phyloP scores from a whole-genome alignment of 441 rosid genomes.

The Pelargonium fulgidum region DNA sequence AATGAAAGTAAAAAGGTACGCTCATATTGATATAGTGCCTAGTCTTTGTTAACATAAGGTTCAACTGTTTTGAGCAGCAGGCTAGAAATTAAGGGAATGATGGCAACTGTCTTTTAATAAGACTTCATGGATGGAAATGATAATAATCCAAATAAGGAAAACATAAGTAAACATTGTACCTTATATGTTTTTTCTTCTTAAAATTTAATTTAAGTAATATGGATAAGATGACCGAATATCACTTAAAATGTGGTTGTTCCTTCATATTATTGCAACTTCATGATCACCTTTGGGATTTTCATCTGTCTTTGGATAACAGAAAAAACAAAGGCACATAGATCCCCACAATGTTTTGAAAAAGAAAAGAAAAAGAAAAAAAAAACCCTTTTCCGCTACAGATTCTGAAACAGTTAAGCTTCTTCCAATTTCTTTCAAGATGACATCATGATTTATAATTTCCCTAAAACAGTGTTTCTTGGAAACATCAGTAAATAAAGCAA shows the following conservation, averaged over 20 bases:
- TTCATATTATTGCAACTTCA: not conserved
- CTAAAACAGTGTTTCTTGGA: not conserved
- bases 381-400: not conserved
- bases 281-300: not conserved
- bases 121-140: not conserved
- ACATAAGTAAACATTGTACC: not conserved
- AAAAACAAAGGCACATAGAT: not conserved
- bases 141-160: not conserved
- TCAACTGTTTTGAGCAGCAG: not conserved
- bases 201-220: not conserved
- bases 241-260: not conserved
- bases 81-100: too few species aligned
- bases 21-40: not conserved
- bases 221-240: not conserved
- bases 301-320: not conserved
- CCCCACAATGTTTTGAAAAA: not conserved
- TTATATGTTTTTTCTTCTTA: not conserved
- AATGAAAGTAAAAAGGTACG: not conserved
- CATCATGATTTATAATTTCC: too few species aligned
- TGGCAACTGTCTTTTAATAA: not conserved
- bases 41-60: not conserved
- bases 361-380: too few species aligned
- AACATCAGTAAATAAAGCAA: too few species aligned
- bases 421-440: not conserved
- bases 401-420: not conserved